Evolutionary conservation across 1,284 basidiomycete genomes (phyloP), one percentile per base, ranked within the genome.

Genomic region (Tetrapyrgos nigripes): DNA sequence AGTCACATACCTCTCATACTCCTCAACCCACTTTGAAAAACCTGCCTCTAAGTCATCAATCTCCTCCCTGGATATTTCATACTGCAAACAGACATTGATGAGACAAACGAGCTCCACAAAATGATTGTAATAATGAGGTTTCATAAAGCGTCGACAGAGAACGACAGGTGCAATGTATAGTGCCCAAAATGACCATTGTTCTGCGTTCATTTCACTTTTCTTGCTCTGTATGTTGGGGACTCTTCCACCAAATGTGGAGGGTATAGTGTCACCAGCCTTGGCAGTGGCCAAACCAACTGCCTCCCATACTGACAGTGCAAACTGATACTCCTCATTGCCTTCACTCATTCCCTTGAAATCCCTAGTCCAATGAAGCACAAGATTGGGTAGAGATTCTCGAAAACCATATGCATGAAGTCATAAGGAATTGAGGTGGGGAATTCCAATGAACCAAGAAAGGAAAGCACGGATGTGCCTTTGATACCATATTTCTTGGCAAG

Each of bases 341-440:
- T 65, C 53, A 27, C 76, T 68, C 3, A 80, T 68, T 8, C 61
- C 73, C 55, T 80, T 81, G 68, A 71, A 81, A 1, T 64, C 57
- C 0, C 76, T 74, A 1, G 73, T 77, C 77, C 80, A 83, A 0
- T 74, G 68, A 0, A 65, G 59, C 44, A 79, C 66, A 0, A 83
- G 69, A 56, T 79, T 79, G 40, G 67, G 67, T 27, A 80, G 57
- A 76, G 35, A 53, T 82, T 82, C 61, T 79, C 77, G 61, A 63
- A 78, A 21, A 82, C 67, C 0, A 82, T 68, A 55, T 83, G 79
- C 81, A 83, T 83, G 63, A 81, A 80, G 57, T 83, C 76, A 55
- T 73, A 75, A 0, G 76, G 79, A 53, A 82, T 82, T 0, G 76
- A 81, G 0, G 28, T 0, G 0, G 80, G 77, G 50, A 80, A 79